These are phyloP conservation scores for Hypoxylon fragiforme DNA, from an alignment of 495 filamentous ascomycete genomes.

Conservation along the genomic window DNA sequence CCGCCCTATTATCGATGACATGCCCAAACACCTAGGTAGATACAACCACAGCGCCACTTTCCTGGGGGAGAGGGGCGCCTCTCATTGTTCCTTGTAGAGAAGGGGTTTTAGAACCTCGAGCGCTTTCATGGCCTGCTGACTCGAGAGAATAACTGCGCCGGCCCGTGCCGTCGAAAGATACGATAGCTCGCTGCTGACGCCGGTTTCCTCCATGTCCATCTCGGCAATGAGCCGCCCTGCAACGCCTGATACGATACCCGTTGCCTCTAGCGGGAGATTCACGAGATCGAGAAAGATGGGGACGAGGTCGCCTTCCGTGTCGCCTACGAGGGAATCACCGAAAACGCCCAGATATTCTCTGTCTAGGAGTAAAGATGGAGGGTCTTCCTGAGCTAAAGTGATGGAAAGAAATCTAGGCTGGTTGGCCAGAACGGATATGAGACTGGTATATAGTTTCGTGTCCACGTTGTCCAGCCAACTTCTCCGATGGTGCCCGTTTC, in stretches of 20 bases:
- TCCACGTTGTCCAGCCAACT: slow-evolving; percentile 57
- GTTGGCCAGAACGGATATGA: slow-evolving; percentile 69
- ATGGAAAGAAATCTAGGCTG: slow-evolving; percentile 81
- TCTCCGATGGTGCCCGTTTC: slow-evolving; percentile 38
- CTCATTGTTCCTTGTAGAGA: slow-evolving; percentile 43
- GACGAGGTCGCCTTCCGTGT: slow-evolving; percentile 76
- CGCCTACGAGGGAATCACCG: slow-evolving; percentile 72
- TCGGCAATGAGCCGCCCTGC: slow-evolving; percentile 73
- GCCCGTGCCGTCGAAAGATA: slow-evolving; percentile 89
- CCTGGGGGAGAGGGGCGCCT: too few species aligned
- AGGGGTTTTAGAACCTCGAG: slow-evolving; percentile 65
- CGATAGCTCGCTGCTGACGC: slow-evolving; percentile 76
- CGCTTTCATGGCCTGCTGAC: slow-evolving; percentile 70
- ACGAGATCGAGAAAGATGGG: slow-evolving; percentile 88
- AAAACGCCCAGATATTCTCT: slow-evolving; percentile 68
- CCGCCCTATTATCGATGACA: too few species aligned
- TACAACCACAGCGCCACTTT: too few species aligned
- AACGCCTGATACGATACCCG: slow-evolving; percentile 91
- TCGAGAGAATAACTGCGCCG: slow-evolving; percentile 83
- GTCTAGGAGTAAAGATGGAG: slow-evolving; percentile 82
- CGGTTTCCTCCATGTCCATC: slow-evolving; percentile 48
- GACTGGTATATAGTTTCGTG: slow-evolving; percentile 66
- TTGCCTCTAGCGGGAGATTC: slow-evolving; percentile 81
- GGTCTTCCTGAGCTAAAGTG: slow-evolving; percentile 82
- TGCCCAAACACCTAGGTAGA: too few species aligned